phyloP scores from a whole-genome alignment of 495 filamentous ascomycete genomes.

The Pseudotulostoma volvatum region DNA sequence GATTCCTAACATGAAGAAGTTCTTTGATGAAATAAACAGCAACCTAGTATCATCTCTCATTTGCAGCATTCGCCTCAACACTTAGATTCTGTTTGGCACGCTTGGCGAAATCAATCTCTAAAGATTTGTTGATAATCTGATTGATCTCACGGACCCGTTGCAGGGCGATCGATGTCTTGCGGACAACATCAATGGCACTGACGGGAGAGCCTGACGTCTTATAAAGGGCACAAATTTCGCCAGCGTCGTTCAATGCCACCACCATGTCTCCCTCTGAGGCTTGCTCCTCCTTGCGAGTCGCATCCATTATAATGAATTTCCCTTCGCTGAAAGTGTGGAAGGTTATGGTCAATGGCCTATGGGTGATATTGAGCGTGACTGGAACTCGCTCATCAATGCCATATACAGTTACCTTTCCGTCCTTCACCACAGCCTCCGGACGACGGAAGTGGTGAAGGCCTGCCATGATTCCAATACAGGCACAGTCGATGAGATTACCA shows the following conservation, averaged over 20 bases:
- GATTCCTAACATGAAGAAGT: too few species aligned
- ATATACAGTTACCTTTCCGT: constrained; percentile 67
- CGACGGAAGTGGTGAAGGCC: constrained; percentile 79
- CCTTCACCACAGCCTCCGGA: constrained; percentile 70
- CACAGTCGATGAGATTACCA: constrained; percentile 70
- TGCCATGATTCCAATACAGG: constrained; percentile 73
- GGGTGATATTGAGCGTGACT: constrained; percentile 73
- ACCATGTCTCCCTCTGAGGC: constrained; percentile 69
- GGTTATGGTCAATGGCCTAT: constrained; percentile 75
- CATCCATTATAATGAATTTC: constrained; percentile 54
- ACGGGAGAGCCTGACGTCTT: constrained; percentile 73
- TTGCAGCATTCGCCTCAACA: constrained; percentile 70
- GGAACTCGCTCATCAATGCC: constrained; percentile 73
- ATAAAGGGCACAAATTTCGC: constrained; percentile 80
- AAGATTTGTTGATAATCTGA: constrained; percentile 45
- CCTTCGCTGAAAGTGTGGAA: constrained; percentile 65
- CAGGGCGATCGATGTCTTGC: constrained; percentile 50
- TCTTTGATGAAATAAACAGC: too few species aligned
- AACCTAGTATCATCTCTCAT: constrained; percentile 31
- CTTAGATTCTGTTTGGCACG: constrained; percentile 61
- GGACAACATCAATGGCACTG: constrained; percentile 57
- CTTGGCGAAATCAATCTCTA: constrained; percentile 60
- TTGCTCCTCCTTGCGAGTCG: constrained; percentile 71
- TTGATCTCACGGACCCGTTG: constrained; percentile 68
- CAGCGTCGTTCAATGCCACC: constrained; percentile 71